A percentile compares a stretch with the other conserved stretches of the same genome.
phyloP scores from a whole-genome alignment of 2,329 filamentous ascomycete species.

The Alternaria brassicae region DNA sequence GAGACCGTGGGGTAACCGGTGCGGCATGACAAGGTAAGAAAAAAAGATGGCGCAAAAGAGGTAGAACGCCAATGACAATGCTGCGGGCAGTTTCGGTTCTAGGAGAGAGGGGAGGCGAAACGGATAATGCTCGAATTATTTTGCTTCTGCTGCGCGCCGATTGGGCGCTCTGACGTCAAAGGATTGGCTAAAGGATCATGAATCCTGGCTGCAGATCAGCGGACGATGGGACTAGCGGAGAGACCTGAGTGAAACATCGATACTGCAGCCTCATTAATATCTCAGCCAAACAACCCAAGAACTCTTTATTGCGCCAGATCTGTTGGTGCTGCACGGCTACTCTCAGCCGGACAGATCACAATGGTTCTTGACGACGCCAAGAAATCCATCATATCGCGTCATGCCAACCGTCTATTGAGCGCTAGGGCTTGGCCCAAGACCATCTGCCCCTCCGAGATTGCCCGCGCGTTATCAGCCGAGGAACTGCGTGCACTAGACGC shows the following conservation, averaged over 20 bases:
- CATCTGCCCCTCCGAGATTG: conserved; percentile 61
- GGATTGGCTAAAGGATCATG: conserved; percentile 19
- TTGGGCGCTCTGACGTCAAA: conserved; percentile 39
- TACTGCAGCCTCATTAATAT: conserved; percentile 2
- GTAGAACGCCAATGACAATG: conserved; percentile 18
- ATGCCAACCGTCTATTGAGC: conserved; percentile 40
- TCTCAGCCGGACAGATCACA: background rate
- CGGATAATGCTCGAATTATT: conserved; percentile 14
- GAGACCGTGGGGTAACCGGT: conserved; percentile 35
- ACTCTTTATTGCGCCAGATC: background rate
- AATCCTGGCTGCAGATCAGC: conserved; percentile 30
- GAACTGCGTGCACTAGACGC: conserved; percentile 47
- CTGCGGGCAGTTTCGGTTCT: conserved; percentile 32
- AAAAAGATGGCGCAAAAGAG: conserved; percentile 10
- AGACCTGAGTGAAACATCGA: conserved; percentile 18
- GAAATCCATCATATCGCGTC: conserved; percentile 19
- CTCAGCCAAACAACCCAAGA: conserved; percentile 4
- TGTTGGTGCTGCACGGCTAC: background rate
- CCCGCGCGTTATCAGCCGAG: conserved; percentile 52
- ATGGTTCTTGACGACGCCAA: conserved; percentile 34
- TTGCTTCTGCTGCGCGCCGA: conserved; percentile 31
- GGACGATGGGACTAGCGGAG: conserved; percentile 13
- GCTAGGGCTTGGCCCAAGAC: conserved; percentile 56
- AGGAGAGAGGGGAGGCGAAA: conserved; percentile 19
- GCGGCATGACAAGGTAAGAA: conserved; percentile 21